These are phyloP conservation scores for Starmerella khaoyaiensis DNA, from an alignment of 805 yeast genomes.

Conservation along the genomic window DNA sequence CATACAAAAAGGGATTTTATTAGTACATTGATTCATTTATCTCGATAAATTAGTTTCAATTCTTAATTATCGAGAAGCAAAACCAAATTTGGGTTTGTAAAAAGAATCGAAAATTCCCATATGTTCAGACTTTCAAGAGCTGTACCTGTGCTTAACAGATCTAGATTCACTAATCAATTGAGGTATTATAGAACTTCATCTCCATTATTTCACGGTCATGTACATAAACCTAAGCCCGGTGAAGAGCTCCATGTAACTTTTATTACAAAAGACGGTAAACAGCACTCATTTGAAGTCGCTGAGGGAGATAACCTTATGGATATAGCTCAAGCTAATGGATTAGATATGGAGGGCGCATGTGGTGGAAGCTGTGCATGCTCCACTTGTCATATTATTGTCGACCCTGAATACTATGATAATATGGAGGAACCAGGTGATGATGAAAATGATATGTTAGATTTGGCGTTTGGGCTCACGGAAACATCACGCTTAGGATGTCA, in stretches of 20 bases:
- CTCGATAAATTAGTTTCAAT: no score
- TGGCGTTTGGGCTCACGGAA: slow-evolving; percentile 94
- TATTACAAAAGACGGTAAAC: slow-evolving; percentile 82
- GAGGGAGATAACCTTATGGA: slow-evolving; percentile 88
- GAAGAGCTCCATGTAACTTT: slow-evolving; percentile 82
- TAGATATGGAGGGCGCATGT: slow-evolving; percentile 95
- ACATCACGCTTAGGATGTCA: slow-evolving; percentile 95
- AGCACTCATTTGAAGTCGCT: slow-evolving; percentile 67
- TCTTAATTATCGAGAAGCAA: no score
- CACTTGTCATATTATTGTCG: slow-evolving; percentile 92
- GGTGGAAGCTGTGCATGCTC: slow-evolving; percentile 99
- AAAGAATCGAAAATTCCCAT: no score
- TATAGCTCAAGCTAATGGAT: slow-evolving; percentile 83
- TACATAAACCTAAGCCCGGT: slow-evolving; percentile 83
- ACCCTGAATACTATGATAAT: slow-evolving; percentile 82
- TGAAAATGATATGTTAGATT: slow-evolving; percentile 95
- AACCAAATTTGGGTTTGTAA: no score
- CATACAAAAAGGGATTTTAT: no score
- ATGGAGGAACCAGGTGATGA: slow-evolving; percentile 95
- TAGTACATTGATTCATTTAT: no score
- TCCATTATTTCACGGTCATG: slow-evolving; percentile 54
- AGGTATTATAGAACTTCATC: slow-evolving; percentile 2
- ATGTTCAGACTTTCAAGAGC: no score
- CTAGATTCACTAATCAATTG: no score
- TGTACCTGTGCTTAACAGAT: no score